phyloP scores from a whole-genome alignment of 192 early-diverging fungal species.

The Paraglomus occultum region DNA sequence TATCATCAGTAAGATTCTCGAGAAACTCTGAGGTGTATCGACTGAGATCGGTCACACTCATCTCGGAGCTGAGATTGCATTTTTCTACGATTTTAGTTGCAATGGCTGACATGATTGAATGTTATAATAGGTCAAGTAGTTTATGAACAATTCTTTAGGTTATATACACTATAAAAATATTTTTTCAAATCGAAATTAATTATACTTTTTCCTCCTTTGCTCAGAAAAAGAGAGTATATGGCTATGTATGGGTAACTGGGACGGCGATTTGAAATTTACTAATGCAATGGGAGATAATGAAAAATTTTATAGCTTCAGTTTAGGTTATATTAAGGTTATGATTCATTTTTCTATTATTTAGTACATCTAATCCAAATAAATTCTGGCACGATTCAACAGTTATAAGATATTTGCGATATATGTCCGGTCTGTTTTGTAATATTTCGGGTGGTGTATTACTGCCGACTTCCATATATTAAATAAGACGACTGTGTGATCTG shows the following conservation, averaged over 20 bases:
- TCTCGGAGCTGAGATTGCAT: constrained; percentile 15
- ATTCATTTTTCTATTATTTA: constrained; percentile 23
- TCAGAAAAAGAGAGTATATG: neutral
- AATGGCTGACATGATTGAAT: constrained; percentile 21
- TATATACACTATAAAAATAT: constrained; percentile 23
- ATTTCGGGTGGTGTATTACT: constrained; percentile 15
- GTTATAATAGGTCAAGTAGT: constrained; percentile 15
- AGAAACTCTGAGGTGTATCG: constrained; percentile 14
- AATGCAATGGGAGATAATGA: constrained; percentile 16
- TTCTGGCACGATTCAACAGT: constrained; percentile 10
- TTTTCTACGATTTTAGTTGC: constrained; percentile 21
- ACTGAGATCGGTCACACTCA: neutral
- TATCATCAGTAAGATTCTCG: constrained; percentile 15
- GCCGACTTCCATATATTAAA: neutral
- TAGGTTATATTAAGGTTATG: constrained; percentile 18
- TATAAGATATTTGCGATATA: constrained; percentile 10
- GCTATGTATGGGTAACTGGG: neutral
- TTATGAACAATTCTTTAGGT: constrained; percentile 23
- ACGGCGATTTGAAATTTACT: constrained; percentile 7
- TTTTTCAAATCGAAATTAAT: constrained; percentile 1
- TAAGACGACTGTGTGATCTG: constrained; percentile 12
- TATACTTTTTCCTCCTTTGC: constrained; percentile 8
- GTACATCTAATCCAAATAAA: constrained; percentile 15
- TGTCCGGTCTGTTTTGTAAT: constrained; percentile 16
- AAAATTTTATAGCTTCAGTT: no score